Percentiles rank a stretch among this genome's conserved stretches.
Conservation (phyloP, 148 eudicot genomes). For the Simmondsia chinensis region DNA sequence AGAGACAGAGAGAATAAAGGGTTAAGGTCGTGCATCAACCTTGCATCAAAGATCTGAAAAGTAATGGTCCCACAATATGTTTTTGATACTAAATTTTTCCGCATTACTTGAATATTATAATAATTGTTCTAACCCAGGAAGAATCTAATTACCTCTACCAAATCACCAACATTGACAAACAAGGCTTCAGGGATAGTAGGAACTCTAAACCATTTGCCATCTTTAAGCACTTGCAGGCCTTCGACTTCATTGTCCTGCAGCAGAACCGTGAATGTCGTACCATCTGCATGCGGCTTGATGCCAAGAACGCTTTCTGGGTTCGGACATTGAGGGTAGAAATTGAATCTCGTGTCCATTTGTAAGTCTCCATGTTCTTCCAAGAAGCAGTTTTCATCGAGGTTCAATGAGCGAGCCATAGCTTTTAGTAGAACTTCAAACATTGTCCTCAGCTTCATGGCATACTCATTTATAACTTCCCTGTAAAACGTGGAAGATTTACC, state of each 20-base stretch:
- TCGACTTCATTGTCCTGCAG: constrained; percentile 36
- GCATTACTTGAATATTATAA: no score
- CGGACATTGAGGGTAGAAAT: constrained; percentile 36
- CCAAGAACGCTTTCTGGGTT: constrained; percentile 28
- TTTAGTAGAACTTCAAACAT: constrained; percentile 13
- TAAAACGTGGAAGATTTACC: no score
- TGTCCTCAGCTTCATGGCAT: constrained; percentile 5
- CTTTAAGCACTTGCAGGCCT: constrained; percentile 38
- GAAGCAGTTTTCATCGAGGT: constrained; percentile 25
- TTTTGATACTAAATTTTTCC: no score
- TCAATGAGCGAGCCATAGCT: constrained; percentile 23
- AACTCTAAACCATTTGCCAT: constrained; percentile 38
- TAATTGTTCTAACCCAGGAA: background rate
- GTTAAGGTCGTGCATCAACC: no score
- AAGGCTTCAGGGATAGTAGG: constrained; percentile 29
- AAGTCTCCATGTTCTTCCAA: constrained; percentile 22
- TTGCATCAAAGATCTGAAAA: no score
- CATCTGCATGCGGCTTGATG: constrained; percentile 34
- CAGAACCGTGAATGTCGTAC: constrained; percentile 21
- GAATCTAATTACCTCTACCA: constrained; percentile 30
- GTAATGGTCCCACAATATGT: no score
- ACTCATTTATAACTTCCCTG: constrained; percentile 22
- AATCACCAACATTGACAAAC: constrained; percentile 36
- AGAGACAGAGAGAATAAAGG: no score
- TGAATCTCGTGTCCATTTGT: constrained; percentile 21